Percentiles rank a stretch among this genome's conserved stretches.
Evolutionary conservation across 257 asterid species (phyloP).

Genomic region (Striga asiatica): DNA sequence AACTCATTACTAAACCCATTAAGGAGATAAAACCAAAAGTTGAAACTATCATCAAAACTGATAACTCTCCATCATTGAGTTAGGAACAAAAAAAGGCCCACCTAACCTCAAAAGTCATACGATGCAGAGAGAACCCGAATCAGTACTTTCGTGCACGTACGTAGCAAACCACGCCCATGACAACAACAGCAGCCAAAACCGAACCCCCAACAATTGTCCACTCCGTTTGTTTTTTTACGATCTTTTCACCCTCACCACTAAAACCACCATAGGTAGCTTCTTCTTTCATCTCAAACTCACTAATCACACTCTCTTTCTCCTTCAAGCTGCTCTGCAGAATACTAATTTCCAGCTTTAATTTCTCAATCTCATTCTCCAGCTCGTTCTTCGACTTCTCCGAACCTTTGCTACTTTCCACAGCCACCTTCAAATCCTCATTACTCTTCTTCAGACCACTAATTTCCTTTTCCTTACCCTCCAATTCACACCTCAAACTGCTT

Average conservation of each 20-base stretch:
- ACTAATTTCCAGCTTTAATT: constrained; percentile 32
- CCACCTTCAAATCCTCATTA: constrained; percentile 33
- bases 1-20: constrained; percentile 17
- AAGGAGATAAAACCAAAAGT: constrained; percentile 18
- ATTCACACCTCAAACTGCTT: constrained; percentile 23
- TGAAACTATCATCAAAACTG: constrained; percentile 46
- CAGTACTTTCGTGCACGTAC: constrained; percentile 28
- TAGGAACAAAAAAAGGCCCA: constrained; percentile 21
- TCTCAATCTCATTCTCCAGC: constrained; percentile 27
- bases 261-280: constrained; percentile 17
- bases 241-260: no score
- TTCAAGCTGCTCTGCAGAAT: constrained; percentile 30
- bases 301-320: constrained; percentile 40
- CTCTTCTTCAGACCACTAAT: constrained; percentile 28
- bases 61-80: constrained; percentile 21
- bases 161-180: constrained; percentile 35
- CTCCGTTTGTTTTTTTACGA: constrained; percentile 26
- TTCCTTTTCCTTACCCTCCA: constrained; percentile 39
- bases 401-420: constrained; percentile 19
- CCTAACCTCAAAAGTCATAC: constrained; percentile 26
- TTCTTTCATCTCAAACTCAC: constrained; percentile 25
- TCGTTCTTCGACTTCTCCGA: constrained; percentile 26
- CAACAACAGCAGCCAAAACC: constrained; percentile 34
- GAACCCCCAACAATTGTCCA: constrained; percentile 42
- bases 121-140: constrained; percentile 11